phyloP scores from a whole-genome alignment of 2,329 filamentous ascomycete species.

The Ceratocystis variospora region DNA sequence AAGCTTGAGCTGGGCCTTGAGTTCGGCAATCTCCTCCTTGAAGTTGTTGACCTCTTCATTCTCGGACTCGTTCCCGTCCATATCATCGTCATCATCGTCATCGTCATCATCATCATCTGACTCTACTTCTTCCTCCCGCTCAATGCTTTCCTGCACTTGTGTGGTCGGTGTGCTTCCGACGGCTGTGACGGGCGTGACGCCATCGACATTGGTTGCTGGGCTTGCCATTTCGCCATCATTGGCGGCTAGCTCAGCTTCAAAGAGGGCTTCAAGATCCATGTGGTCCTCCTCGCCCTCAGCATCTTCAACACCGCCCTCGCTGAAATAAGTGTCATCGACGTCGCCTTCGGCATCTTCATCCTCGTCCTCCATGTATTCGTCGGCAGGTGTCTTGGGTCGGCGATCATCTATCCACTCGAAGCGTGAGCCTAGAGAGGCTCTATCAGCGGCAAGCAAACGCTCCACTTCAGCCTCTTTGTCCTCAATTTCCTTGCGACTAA shows the following conservation, averaged over 20 bases:
- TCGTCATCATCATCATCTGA: slow-evolving; percentile 36
- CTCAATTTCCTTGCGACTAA: slow-evolving; percentile 71
- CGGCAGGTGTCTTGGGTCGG: slow-evolving; percentile 22
- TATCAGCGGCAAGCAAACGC: slow-evolving; percentile 56
- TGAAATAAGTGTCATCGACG: slow-evolving; percentile 28
- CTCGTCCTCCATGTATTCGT: slow-evolving; percentile 26
- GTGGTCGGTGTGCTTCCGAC: slow-evolving; percentile 34
- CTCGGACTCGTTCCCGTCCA: slow-evolving; percentile 39
- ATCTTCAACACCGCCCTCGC: slow-evolving; percentile 46
- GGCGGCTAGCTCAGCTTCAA: slow-evolving; percentile 38
- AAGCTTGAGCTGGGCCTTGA: slow-evolving; percentile 37
- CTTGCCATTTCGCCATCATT: slow-evolving; percentile 30
- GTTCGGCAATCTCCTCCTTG: slow-evolving; percentile 40
- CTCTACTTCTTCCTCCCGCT: slow-evolving; percentile 34
- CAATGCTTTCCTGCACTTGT: slow-evolving; percentile 32
- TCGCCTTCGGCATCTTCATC: slow-evolving; percentile 36
- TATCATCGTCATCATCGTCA: slow-evolving; percentile 36
- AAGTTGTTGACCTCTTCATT: slow-evolving; percentile 40
- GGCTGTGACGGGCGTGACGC: slow-evolving; percentile 33
- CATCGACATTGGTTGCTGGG: slow-evolving; percentile 32
- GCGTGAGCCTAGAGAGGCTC: slow-evolving; percentile 42
- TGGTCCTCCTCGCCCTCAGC: slow-evolving; percentile 44
- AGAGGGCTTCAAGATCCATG: slow-evolving; percentile 39
- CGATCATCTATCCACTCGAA: slow-evolving; percentile 52
- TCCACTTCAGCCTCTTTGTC: slow-evolving; percentile 71